Base-by-base conservation (phyloP, 129 eudicot species). In the Apium graveolens region DNA sequence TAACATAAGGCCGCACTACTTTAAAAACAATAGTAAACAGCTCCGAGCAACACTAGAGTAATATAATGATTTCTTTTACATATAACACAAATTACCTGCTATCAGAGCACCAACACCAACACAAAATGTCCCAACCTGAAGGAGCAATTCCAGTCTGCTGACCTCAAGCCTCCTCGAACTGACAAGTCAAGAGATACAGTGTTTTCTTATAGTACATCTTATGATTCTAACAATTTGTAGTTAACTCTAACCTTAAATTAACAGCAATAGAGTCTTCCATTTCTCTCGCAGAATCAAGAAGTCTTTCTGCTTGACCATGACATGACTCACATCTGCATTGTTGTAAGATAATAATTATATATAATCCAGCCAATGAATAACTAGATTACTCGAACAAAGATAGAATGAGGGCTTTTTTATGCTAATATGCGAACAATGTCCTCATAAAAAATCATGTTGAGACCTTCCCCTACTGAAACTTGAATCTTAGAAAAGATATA, bases 221-320 rank as follows among this genome's bases (percentile, higher is more conserved):
- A 68, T 70, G 46, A 66, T 31, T 32, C 11, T 31, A 32, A 12
- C 12, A 14, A 29, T 13, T 37, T 63, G 17, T n/a, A 35, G 45
- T 63, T 63, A 71, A n/a, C 68, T 63, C 7, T 75, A 79, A 96
- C 99, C 99, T 96, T 75, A 96, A 86, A 81, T 96, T 96, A 71
- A 96, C 99, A 78, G 97, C 88, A 74, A 96, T 92, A 3, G 99
- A 96, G 79, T 96, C 99, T 89, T 96, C 99, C 97, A 92, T 96
- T 84, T 96, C 99, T 86, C 86, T 92, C 62, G 99, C 99, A 82
- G 97, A 96, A 88, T 96, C 97, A 82, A 96, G 97, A 83, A 96
- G 99, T 81, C 95, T 90, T 87, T 90, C 99, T 77, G 99, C 97
- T 87, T 96, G 99, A 85, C 95, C 95, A 82, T 96, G 99, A 78